A percentile compares a stretch with the other conserved stretches of the same genome.
These are phyloP conservation scores for Astrothelium subdiscretum DNA, from an alignment of 495 filamentous ascomycete species.

Conservation along the genomic window DNA sequence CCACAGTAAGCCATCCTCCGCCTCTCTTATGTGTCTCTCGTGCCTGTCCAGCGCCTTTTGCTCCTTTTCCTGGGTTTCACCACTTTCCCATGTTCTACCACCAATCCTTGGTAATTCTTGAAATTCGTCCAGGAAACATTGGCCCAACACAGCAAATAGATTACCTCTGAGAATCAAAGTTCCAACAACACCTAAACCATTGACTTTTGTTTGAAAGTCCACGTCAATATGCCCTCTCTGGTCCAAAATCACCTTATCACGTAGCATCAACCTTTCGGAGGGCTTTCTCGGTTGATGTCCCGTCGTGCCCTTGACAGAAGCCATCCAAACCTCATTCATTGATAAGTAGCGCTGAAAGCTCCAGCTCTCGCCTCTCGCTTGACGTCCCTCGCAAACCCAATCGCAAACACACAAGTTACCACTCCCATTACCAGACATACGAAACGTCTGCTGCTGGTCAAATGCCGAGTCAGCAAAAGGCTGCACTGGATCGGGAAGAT, in stretches of 20 bases:
- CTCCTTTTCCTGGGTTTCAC: slow-evolving; percentile 21
- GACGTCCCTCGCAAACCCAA: slow-evolving; percentile 85
- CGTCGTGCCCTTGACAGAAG: slow-evolving; percentile 19
- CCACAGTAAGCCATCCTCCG: slow-evolving; percentile 50
- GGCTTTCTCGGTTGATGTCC: slow-evolving; percentile 15
- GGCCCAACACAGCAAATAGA: slow-evolving; percentile 49
- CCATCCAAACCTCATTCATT: slow-evolving; percentile 73
- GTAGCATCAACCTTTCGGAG: slow-evolving; percentile 52
- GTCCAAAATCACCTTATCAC: slow-evolving; percentile 72
- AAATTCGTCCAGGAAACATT: slow-evolving; percentile 68
- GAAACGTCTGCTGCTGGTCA: slow-evolving; percentile 69
- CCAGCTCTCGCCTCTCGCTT: slow-evolving; percentile 84
- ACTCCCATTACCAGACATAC: slow-evolving; percentile 39
- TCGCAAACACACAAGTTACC: slow-evolving; percentile 69
- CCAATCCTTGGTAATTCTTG: slow-evolving; percentile 67
- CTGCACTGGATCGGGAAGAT: slow-evolving; percentile 90
- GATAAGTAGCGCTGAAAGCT: slow-evolving; percentile 63
- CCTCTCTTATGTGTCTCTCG: slow-evolving; percentile 39
- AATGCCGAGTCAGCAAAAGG: slow-evolving; percentile 74
- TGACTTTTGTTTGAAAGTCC: slow-evolving; percentile 40
- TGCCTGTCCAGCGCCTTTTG: slow-evolving; percentile 29
- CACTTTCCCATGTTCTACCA: slow-evolving; percentile 59
- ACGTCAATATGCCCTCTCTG: slow-evolving; percentile 20
- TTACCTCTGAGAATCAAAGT: slow-evolving; percentile 75
- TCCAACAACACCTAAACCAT: slow-evolving; percentile 57